Base-by-base conservation (phyloP, 441 rosid species). In the Geranium incanum region DNA sequence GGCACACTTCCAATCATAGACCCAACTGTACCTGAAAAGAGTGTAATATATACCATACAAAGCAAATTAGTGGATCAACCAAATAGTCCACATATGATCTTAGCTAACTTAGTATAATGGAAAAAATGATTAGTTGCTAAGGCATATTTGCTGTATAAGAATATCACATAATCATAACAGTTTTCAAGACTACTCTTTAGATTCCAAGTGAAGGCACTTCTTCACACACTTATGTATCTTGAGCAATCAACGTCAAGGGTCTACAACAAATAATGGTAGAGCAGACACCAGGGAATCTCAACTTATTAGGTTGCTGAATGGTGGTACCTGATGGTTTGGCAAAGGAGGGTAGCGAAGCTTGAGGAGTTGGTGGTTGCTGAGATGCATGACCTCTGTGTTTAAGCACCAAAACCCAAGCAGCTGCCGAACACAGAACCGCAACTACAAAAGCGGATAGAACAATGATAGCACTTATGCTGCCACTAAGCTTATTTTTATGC, bases 251-350 rank as follows among this genome's bases (percentile, higher is more conserved):
- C 33, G 33, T 28, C 33, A 28, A 28, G 33, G 33, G 33, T 28
- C 33, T 28, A 28, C 33, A 28, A 1, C 33, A 28, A 28, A 28
- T 28, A 28, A 28, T 28, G 33, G 33, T 28, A 28, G 33, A 28
- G 33, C 33, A 28, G 33, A 28, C 33, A 28, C 33, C 33, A 28
- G 33, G 33, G 33, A 2, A 28, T 28, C 33, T 28, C 33, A 28
- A 28, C 33, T 2, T 28, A 28, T 28, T 28, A 28, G 33, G 33
- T 28, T 28, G 33, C 33, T 28, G 33, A 28, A 2, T 28, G 69
- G 68, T 11, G 65, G 66, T 81, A 89, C 98, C 98, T 80, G 94
- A 80, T 76, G 90, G 92, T 81, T 92, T 94, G 57, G 88, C 81
- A 68, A 75, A 79, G 48, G 94, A 78, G 66, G 87, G 83, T 71